Evolutionary conservation across 306 rosid genomes (phyloP).

Genomic region (Notholithocarpus densiflorus): DNA sequence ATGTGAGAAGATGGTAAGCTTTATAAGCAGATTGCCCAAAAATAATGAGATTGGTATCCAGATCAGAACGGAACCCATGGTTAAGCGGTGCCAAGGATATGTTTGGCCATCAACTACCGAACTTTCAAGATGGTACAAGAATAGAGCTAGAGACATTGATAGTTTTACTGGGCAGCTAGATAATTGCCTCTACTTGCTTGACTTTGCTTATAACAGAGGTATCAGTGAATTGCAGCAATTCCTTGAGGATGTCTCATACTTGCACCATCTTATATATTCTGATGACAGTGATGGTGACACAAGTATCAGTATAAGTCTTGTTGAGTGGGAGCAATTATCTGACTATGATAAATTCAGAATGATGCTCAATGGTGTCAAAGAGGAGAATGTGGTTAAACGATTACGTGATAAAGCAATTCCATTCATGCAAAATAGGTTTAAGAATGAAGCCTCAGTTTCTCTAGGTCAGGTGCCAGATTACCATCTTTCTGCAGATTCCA

Average conservation of each 20-base stretch:
- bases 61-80: constrained; percentile 79
- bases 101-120: constrained; percentile 81
- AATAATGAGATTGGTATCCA: constrained; percentile 48
- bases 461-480: constrained; percentile 25
- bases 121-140: constrained; percentile 71
- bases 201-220: constrained; percentile 75
- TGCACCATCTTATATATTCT: constrained; percentile 76
- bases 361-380: constrained; percentile 85
- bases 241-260: constrained; percentile 65
- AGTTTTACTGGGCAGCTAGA: constrained; percentile 84
- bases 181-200: constrained; percentile 74
- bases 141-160: constrained; percentile 82
- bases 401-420: constrained; percentile 73
- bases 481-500: constrained; percentile 33
- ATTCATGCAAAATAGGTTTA: constrained; percentile 64
- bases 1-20: constrained; percentile 70
- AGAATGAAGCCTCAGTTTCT: constrained; percentile 29
- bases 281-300: constrained; percentile 53
- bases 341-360: constrained; percentile 74
- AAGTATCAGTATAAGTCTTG: constrained; percentile 54
- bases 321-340: constrained; percentile 65
- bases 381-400: constrained; percentile 59
- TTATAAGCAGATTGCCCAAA: constrained; percentile 43
- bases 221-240: constrained; percentile 65
- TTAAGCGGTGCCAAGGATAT: constrained; percentile 62